Base-by-base conservation (phyloP, 345 rosid genomes). In the Hibiscus syriacus region DNA sequence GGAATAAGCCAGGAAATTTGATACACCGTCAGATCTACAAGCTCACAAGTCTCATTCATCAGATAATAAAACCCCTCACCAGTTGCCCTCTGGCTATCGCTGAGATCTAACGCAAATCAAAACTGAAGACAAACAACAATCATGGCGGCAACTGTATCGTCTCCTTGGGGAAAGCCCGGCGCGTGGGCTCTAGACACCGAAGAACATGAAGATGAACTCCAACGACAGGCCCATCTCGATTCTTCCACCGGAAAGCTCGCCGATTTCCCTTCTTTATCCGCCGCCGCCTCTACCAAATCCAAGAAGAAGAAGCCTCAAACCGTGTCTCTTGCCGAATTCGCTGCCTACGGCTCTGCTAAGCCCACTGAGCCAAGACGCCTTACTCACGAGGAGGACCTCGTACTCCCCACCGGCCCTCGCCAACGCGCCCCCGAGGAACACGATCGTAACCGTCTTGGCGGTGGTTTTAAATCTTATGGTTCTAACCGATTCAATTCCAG, bases 121-220 rank as follows among this genome's bases (percentile, higher is more conserved):
- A 39, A 32, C 48, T 1, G 5, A 16, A 48, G 22, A 53, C 22
- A 5, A 23, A 52, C 13, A 10, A 53, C 56, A 22, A 71, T 12
- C 38, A 92, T 92, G 98, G 92, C 98, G 82, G 94, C 97, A 22
- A 81, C 88, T 0, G 85, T 80, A 17, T 84, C 96, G 36, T 90
- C 99, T 80, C 87, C 87, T 6, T 95, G 99, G 99, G 76, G 81
- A n/a, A 95, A 95, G 77, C 92, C 99, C 16, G 97, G 98, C 27
- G 84, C 97, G 4, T 95, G 99, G 99, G 98, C 99, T 43, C 83
- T 85, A 3, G 98, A 92, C 52, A 86, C 97, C 30, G 98, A 95
- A 53, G 86, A 87, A 57, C 81, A 87, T 68, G 99, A 91, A 61
- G 89, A 76, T 0, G 92, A 91, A 30, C 89, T 88, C 74, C 84